A percentile compares a stretch with the other conserved stretches of the same genome.
Conservation (phyloP, 345 rosid genomes). For the Kandelia obovata region DNA sequence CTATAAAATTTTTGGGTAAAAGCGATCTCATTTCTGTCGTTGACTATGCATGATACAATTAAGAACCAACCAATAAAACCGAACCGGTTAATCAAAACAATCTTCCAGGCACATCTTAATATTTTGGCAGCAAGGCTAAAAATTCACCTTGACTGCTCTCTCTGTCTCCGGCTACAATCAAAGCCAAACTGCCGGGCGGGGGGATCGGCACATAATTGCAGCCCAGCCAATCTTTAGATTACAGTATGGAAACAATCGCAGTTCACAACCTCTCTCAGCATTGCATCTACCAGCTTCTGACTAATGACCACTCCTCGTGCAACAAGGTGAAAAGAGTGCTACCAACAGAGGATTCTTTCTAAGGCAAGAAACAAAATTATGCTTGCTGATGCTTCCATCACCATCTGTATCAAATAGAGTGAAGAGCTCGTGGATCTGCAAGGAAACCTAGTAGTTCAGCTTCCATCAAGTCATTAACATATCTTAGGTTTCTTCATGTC, state of each 20-base stretch:
- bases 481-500: neutral
- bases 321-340: slow-evolving; percentile 47
- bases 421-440: slow-evolving; percentile 58
- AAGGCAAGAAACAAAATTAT: slow-evolving; percentile 53
- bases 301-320: slow-evolving; percentile 23
- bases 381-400: slow-evolving; percentile 51
- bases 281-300: slow-evolving; percentile 20
- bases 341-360: slow-evolving; percentile 68
- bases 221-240: neutral
- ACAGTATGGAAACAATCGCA: neutral
- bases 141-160: slow-evolving; percentile 8
- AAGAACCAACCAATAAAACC: no score
- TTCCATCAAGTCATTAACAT: neutral
- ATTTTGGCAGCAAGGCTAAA: neutral
- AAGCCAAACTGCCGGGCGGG: slow-evolving; percentile 10
- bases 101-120: neutral
- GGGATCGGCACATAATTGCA: neutral
- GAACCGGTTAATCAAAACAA: neutral
- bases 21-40: no score
- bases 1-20: no score
- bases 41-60: no score
- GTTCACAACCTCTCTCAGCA: slow-evolving; percentile 40
- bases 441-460: neutral
- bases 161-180: slow-evolving; percentile 3
- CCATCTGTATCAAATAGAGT: slow-evolving; percentile 46